phyloP scores from a whole-genome alignment of 805 yeast genomes.

The Komagataella pastoris region DNA sequence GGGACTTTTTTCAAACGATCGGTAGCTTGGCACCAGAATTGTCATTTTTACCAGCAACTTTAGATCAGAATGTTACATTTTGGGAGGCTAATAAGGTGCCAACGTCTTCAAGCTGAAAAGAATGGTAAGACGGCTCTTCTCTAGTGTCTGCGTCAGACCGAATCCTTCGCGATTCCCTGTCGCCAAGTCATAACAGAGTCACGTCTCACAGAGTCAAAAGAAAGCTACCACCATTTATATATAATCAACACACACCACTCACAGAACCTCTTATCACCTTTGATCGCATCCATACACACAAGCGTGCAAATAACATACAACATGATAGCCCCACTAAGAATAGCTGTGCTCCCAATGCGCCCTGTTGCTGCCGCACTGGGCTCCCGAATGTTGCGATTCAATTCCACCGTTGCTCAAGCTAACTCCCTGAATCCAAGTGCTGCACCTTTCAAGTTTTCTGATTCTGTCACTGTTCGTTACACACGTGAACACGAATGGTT shows the following conservation, averaged over 20 bases:
- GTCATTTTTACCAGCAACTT: conserved; percentile 38
- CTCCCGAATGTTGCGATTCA: background rate
- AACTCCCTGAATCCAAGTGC: conserved; percentile 19
- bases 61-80: conserved; percentile 36
- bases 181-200: background rate
- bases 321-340: background rate
- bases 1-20: conserved; percentile 56
- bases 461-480: conserved; percentile 43
- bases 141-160: background rate
- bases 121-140: too few relatives aligned
- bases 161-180: background rate
- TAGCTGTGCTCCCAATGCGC: background rate
- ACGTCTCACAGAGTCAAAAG: background rate
- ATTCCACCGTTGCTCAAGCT: background rate
- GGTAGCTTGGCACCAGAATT: conserved; percentile 48
- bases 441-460: conserved; percentile 15
- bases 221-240: background rate
- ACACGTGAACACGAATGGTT: conserved; percentile 95
- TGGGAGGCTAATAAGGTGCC: conserved; percentile 27
- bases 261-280: background rate
- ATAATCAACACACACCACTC: background rate
- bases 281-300: background rate
- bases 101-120: background rate
- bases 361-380: background rate
- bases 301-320: background rate